Evolutionary conservation across 495 filamentous ascomycete species (phyloP).

Genomic region (Penicillium alfredii): DNA sequence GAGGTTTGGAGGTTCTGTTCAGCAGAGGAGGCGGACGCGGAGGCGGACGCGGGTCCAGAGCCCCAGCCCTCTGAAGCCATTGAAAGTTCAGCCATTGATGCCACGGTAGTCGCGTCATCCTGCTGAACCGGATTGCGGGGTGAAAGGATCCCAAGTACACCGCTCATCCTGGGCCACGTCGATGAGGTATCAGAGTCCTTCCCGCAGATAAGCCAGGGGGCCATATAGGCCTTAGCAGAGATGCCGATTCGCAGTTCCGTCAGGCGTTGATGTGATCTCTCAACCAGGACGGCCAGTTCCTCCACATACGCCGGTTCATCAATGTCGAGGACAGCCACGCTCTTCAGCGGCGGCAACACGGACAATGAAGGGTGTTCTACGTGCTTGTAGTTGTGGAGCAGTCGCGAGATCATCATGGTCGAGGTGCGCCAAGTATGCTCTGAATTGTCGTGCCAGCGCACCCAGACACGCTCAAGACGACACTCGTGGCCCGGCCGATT

Average conservation of each 20-base stretch:
- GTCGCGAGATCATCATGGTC: conserved; percentile 6
- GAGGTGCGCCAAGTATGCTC: conserved; percentile 33
- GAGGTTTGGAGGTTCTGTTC: no score
- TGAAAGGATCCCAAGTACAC: conserved; percentile 67
- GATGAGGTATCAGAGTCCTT: conserved; percentile 22
- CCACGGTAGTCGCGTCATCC: not conserved
- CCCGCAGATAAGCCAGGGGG: conserved; percentile 47
- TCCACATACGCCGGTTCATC: conserved; percentile 85
- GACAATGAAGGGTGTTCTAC: conserved; percentile 86
- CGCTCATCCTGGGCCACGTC: conserved; percentile 50
- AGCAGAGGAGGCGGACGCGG: not conserved
- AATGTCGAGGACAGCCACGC: conserved; percentile 78
- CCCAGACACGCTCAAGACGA: conserved; percentile 73
- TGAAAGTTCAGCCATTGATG: conserved; percentile 1
- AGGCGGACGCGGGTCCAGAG: no score
- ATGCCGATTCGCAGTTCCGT: conserved; percentile 78
- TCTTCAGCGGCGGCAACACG: conserved; percentile 73
- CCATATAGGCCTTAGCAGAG: conserved; percentile 49
- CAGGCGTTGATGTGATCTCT: conserved; percentile 60
- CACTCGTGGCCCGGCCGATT: conserved; percentile 55
- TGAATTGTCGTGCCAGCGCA: conserved; percentile 85
- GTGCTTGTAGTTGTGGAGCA: conserved; percentile 38
- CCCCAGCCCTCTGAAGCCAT: conserved; percentile 5
- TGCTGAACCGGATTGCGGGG: conserved; percentile 25
- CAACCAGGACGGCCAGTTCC: conserved; percentile 79